Conservation (phyloP, 2,329 filamentous ascomycete genomes). For the Trichophyton simii region DNA sequence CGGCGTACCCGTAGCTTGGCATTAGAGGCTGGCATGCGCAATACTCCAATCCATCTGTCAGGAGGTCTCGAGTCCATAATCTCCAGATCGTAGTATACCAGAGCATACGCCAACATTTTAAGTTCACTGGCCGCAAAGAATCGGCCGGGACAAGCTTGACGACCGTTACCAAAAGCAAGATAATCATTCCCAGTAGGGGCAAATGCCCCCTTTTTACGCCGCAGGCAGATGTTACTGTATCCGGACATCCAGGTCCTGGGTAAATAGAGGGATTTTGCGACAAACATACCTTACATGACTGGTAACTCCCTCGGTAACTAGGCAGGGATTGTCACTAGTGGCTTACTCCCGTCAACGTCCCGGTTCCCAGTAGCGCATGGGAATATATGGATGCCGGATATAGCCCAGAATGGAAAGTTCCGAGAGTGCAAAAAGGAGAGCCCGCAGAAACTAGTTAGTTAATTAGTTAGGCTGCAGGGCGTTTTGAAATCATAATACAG, state of each 20-base stretch:
- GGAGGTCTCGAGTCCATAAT: background rate
- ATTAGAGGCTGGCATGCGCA: background rate
- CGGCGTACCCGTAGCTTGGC: background rate
- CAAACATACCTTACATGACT: background rate
- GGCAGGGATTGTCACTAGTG: background rate
- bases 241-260: background rate
- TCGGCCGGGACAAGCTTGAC: constrained; percentile 33
- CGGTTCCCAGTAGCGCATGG: too few relatives aligned
- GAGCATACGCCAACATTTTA: background rate
- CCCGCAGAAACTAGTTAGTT: background rate
- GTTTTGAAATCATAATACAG: background rate
- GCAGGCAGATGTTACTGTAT: background rate
- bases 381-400: background rate
- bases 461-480: background rate
- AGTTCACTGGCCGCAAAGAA: constrained; percentile 22
- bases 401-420: background rate
- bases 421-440: background rate
- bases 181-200: background rate
- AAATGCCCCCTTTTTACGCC: background rate
- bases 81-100: background rate
- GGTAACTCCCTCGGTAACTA: too few relatives aligned
- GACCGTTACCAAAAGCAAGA: constrained; percentile 29
- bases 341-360: too few relatives aligned
- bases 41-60: background rate
- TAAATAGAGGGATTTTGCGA: background rate